Evolutionary conservation across 2,329 filamentous ascomycete species (phyloP), one percentile per base, ranked within the genome.

Genomic region (Colletotrichum musicola): DNA sequence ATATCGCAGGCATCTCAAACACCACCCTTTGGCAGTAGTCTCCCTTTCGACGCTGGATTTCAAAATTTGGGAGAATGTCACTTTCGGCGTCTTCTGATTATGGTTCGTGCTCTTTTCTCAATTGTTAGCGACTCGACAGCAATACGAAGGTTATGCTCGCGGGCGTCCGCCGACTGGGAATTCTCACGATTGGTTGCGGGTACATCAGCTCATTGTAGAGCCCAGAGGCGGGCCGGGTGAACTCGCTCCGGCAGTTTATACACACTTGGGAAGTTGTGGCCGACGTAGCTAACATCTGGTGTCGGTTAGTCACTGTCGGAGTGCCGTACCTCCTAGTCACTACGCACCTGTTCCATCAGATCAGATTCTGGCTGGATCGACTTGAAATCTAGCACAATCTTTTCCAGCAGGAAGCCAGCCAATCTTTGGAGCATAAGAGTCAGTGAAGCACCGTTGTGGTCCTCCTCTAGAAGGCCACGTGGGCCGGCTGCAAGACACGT

Each of bases 31-130:
- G 51, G 93, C 94, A 54, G 93, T 93, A 12, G 93, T 92, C 77
- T 98, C 94, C 61, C 94, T 87, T 80, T 98, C 95, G 35, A 99
- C 91, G 72, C 94, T 97, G 60, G 90, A 90, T 78, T 98, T 97
- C n/a, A 99, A 83, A 54, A 98, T 90, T 75, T 96, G 93, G 0
- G 94, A 97, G 77, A 99, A 99, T 59, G 86, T 93, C 73, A 83
- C 86, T 77, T 84, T 87, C 60, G 81, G 85, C 56, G 81, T 80
- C 78, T 86, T 87, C 50, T 81, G 77, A 65, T 84, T 86, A 62
- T 88, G 81, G 20, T 77, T 76, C 6, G 82, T 78, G 4, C 81
- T 70, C 77, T 89, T 88, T 80, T 87, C 60, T 13, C 27, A 47
- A 44, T 72, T 42, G 73, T 77, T 71, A 77, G 72, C 58, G 3